Percentiles rank a stretch among this genome's conserved stretches.
phyloP scores from a whole-genome alignment of 148 eudicot genomes.

The Chenopodium formosanum region DNA sequence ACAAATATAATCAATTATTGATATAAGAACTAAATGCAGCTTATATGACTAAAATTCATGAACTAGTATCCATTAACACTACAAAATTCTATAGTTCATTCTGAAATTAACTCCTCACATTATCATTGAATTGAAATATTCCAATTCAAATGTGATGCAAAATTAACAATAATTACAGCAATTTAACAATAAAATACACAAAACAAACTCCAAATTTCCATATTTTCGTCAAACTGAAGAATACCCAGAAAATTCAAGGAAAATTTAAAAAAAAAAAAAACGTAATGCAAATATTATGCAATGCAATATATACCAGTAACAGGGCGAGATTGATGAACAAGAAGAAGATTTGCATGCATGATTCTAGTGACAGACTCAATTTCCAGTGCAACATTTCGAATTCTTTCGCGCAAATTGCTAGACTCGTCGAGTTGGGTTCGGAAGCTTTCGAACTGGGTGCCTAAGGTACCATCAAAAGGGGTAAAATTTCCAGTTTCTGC shows the following conservation, averaged over 20 bases:
- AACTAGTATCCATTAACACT: not conserved
- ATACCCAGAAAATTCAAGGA: not conserved
- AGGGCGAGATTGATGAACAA: slow-evolving; percentile 86
- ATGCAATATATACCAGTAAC: slow-evolving; percentile 44
- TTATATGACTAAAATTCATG: not conserved
- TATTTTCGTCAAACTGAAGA: not conserved
- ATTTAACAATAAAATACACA: not conserved
- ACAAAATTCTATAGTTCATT: not conserved
- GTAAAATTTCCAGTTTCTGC: slow-evolving; percentile 36
- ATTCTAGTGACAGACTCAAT: slow-evolving; percentile 65
- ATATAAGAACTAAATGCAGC: not conserved
- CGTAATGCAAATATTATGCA: not conserved
- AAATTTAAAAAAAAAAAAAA: not conserved
- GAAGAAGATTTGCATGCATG: slow-evolving; percentile 74
- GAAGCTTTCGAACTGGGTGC: slow-evolving; percentile 69
- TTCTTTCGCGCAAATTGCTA: slow-evolving; percentile 59
- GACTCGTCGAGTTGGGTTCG: slow-evolving; percentile 63
- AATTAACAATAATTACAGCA: not conserved
- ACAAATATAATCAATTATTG: not conserved
- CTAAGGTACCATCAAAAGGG: slow-evolving; percentile 38
- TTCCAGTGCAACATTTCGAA: slow-evolving; percentile 56
- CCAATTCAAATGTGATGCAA: not conserved
- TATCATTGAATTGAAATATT: not conserved
- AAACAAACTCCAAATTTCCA: not conserved
- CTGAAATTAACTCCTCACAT: not conserved